Evolutionary conservation across 192 early-diverging fungal genomes (phyloP).

Genomic region (Spizellomyces sp.): DNA sequence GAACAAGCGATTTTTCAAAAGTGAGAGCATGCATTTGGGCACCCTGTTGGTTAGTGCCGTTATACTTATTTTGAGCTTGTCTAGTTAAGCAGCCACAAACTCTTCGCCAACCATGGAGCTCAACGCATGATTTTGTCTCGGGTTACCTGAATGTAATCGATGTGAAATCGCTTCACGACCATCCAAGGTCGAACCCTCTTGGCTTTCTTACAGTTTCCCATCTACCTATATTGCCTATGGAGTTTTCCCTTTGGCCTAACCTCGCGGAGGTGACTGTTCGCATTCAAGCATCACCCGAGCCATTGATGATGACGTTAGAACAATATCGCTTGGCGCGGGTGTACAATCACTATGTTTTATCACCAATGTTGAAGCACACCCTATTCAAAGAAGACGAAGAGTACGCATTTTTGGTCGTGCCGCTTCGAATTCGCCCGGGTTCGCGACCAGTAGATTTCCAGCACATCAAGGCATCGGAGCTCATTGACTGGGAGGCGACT

Average conservation of each 20-base stretch:
- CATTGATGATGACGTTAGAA: not conserved
- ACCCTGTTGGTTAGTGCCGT: too few species aligned
- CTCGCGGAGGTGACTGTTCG: conserved; percentile 8
- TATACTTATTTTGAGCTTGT: too few species aligned
- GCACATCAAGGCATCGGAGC: not conserved
- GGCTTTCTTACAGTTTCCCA: conserved; percentile 18
- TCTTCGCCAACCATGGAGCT: too few species aligned
- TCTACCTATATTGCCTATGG: conserved; percentile 11
- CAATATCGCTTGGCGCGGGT: conserved; percentile 9
- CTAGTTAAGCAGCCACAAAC: too few species aligned
- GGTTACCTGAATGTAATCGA: conserved; percentile 24
- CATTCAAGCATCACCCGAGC: conserved; percentile 12
- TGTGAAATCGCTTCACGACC: not conserved
- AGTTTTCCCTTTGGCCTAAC: conserved; percentile 27
- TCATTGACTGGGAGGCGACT: conserved; percentile 24
- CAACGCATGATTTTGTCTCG: not conserved
- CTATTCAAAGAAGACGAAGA: conserved; percentile 12
- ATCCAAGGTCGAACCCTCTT: not conserved
- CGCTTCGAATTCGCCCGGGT: not conserved
- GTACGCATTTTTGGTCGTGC: conserved; percentile 15
- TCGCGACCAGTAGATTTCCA: conserved; percentile 1
- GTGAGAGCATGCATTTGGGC: not conserved
- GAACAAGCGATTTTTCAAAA: conserved; percentile 10
- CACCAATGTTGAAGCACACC: conserved; percentile 25
- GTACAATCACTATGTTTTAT: conserved; percentile 13